Evolutionary conservation across 2,329 filamentous ascomycete genomes (phyloP), one percentile per base, ranked within the genome.

Genomic region (Monilinia vaccinii-corymbosi): DNA sequence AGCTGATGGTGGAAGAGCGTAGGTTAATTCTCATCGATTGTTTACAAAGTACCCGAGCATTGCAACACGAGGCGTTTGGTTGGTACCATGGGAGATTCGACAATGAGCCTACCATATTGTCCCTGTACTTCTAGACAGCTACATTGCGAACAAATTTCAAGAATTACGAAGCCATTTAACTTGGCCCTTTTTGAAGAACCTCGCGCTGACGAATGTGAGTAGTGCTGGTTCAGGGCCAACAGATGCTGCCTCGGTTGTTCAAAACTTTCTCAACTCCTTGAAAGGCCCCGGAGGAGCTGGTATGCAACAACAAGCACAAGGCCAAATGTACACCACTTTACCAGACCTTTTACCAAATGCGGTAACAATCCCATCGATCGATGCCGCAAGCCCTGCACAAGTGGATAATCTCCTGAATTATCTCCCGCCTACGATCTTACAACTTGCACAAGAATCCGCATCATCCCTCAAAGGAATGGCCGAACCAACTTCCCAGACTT

Each of bases 1-100:
- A 73, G 91, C 91, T 68, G 94, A 97, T 76, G 94, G 95, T 71
- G 95, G 90, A 77, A 86, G 94, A 97, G 94, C 93, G 94, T 99
- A 97, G 93, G 95, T 99, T 75, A 68, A 59, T 45, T 68, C 66
- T 63, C 66, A 65, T 70, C 62, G 59, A 64, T 65, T 62, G 32
- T 63, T 55, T 58, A 50, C 61, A 62, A 64, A 64, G 25, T 63
- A 63, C 60, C 60, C 63, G 58, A 65, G 65, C 64, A 69, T 70
- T 66, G 66, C 56, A 55, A 36, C 28, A 55, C n/a, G 51, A 62
- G 70, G 69, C 67, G 70, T 71, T 68, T 66, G 64, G 64, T 62
- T 66, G 64, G 64, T 62, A 60, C 62, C 64, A 64, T 65, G 49
- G 65, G 62, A 62, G 46, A 42, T 44, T 51, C 34, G 36, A 62